Conservation (phyloP, 805 yeast genomes). For the Sugiyamaella boreocaroliniensis region DNA sequence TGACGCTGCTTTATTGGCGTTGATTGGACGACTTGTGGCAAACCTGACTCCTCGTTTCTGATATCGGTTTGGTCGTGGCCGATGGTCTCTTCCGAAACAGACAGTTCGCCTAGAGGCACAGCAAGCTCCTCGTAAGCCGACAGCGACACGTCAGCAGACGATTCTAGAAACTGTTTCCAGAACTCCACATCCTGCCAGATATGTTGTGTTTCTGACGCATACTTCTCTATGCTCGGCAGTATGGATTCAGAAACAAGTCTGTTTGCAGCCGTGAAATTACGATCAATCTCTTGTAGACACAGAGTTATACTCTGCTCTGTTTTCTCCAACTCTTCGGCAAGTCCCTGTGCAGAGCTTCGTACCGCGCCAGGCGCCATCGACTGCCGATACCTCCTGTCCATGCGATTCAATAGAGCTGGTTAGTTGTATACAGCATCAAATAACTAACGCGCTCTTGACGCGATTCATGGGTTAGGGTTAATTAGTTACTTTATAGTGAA, state of each 20-base stretch:
- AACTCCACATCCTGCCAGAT: slow-evolving; percentile 53
- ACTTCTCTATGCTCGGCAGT: slow-evolving; percentile 59
- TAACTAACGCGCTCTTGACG: neutral
- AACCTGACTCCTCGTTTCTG: slow-evolving; percentile 6
- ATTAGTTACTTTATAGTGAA: too few relatives aligned
- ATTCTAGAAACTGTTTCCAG: slow-evolving; percentile 74
- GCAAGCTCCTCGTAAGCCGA: slow-evolving; percentile 42
- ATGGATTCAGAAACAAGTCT: slow-evolving; percentile 59
- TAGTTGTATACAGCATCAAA: neutral
- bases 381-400: slow-evolving; percentile 2
- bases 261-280: slow-evolving; percentile 62
- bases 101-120: slow-evolving; percentile 6
- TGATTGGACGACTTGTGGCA: slow-evolving; percentile 1
- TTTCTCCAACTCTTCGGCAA: slow-evolving; percentile 47
- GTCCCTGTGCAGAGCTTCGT: neutral
- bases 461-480: neutral
- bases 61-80: slow-evolving; percentile 9
- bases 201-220: slow-evolving; percentile 49
- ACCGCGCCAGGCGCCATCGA: slow-evolving; percentile 6
- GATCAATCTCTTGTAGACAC: slow-evolving; percentile 71
- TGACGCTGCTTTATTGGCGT: slow-evolving; percentile 1
- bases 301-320: slow-evolving; percentile 75
- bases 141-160: slow-evolving; percentile 60
- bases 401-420: neutral
- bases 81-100: slow-evolving; percentile 11